Evolutionary conservation across 768 basidiomycete genomes (phyloP), one percentile per base, ranked within the genome.

Genomic region (Trametes cubensis): DNA sequence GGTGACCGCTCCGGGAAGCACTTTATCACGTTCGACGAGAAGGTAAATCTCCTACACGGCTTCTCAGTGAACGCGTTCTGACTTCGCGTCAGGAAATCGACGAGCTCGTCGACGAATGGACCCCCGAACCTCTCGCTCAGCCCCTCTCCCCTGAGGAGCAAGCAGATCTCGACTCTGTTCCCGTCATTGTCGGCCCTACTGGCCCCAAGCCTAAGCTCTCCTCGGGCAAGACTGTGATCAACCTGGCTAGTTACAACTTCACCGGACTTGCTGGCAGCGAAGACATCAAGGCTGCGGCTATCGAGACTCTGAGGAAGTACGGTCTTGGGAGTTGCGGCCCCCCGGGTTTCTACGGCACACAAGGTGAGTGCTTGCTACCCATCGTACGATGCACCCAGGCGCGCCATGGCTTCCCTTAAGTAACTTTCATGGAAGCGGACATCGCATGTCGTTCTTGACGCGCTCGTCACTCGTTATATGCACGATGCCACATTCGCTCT

Each of bases 321-420:
- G 97, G 96, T 25, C 81, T 98, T 2, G 96, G 95, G 8, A 92
- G 90, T 64, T 99, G 97, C 70, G 96, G 96, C 2, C 97, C 97
- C 41, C 89, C 95, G 28, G 94, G 95, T 13, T 99, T 99, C 79
- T 98, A 98, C 73, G 96, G 96, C 15, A 96, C 92, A 2, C 80
- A 97, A 47, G 95, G 95, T 95, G 63, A 58, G 88, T 21, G 30
- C 34, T 34, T 21, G 30, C 34, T 34, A 34, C 34, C 34, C 10
- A 34, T 34, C 6, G 34, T 34, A 34, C 34, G 34, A 34, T 34
- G 10, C 34, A 34, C 10, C 34, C 34, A 34, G 10, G 34, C 34
- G 10, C 10, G 34, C 34, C 10, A 10, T 34, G 6, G 34, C 34
- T 34, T 34, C 34, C 5, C 34, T 11, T 4, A 10, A 4, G 10